Base-by-base conservation (phyloP, 306 rosid species). In the Begonia fuchsioides region DNA sequence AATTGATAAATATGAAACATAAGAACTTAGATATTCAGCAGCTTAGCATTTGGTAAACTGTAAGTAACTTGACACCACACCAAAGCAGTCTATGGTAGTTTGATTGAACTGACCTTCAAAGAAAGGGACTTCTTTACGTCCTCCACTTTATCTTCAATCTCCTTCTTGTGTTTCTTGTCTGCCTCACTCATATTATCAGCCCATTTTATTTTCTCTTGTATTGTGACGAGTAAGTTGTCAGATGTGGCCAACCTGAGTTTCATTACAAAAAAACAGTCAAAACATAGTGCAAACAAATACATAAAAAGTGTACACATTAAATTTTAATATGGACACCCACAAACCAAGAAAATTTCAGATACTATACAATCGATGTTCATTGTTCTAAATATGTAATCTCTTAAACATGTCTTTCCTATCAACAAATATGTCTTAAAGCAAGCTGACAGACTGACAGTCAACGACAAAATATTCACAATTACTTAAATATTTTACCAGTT, bases 141-240 rank as follows among this genome's bases (percentile, higher is more conserved):
- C 62, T 90, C 95, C 38, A 72, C 90, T 71, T 64, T 74, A 48
- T 81, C 93, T 67, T 84, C 97, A 55, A 90, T 77, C 9, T 90
- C 97, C 76, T 79, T 84, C 56, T 70, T 68, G 68, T 90, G 97
- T 64, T 83, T 78, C 76, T 81, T 90, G 72, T 82, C 83, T 55
- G 50, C 15, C 63, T 79, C 95, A 50, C 90, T 76, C 93, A 88
- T 77, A 12, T 74, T 51, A 71, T 84, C 93, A 35, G 97, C 95
- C 95, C 97, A 88, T 68, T 73, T 88, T 43, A 88, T 88, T 80
- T 81, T 88, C 51, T 88, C 97, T 76, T 88, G 93, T 64, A 88
- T 88, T 50, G 97, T 72, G 55, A 71, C 72, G 51, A 84, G 93
- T 59, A 88, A 68, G 53, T 72, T 74, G 69, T 81, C 88, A 32